Conservation (phyloP, 1,284 basidiomycete genomes). For the Heterobasidion irregulare region DNA sequence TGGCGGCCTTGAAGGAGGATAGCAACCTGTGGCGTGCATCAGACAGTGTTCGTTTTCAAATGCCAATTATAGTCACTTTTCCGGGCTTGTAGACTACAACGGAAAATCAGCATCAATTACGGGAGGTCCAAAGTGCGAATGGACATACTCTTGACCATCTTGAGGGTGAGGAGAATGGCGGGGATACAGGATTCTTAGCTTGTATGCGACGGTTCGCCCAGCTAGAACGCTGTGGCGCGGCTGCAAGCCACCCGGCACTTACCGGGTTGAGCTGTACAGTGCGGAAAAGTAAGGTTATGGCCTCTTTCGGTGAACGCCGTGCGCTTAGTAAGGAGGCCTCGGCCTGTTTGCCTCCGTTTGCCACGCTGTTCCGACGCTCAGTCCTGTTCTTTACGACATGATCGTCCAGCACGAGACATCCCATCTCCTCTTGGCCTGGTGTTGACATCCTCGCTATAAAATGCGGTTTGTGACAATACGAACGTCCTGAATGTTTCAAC, state of each 20-base stretch:
- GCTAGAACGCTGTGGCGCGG: neutral
- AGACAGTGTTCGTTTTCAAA: neutral
- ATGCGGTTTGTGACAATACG: too few relatives aligned
- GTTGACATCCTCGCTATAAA: too few relatives aligned
- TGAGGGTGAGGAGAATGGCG: constrained; percentile 19
- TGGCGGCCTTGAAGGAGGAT: constrained; percentile 96
- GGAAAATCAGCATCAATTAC: constrained; percentile 18
- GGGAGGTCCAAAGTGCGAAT: neutral
- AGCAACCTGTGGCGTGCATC: constrained; percentile 55
- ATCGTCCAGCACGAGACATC: too few relatives aligned
- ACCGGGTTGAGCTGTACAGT: constrained; percentile 20
- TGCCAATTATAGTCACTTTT: constrained; percentile 53
- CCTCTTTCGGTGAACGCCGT: neutral
- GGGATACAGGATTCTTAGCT: constrained; percentile 14
- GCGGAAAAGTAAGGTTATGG: neutral
- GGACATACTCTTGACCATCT: constrained; percentile 60
- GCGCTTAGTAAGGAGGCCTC: neutral
- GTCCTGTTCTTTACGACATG: too few relatives aligned
- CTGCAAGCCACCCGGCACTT: constrained; percentile 22
- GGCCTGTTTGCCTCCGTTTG: too few relatives aligned
- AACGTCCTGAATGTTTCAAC: too few relatives aligned
- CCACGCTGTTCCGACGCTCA: too few relatives aligned
- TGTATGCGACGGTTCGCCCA: neutral
- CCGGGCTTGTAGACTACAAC: constrained; percentile 90
- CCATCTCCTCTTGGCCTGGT: too few relatives aligned